Conservation (phyloP, 148 eudicot species). For the Mesembryanthemum crystallinum region DNA sequence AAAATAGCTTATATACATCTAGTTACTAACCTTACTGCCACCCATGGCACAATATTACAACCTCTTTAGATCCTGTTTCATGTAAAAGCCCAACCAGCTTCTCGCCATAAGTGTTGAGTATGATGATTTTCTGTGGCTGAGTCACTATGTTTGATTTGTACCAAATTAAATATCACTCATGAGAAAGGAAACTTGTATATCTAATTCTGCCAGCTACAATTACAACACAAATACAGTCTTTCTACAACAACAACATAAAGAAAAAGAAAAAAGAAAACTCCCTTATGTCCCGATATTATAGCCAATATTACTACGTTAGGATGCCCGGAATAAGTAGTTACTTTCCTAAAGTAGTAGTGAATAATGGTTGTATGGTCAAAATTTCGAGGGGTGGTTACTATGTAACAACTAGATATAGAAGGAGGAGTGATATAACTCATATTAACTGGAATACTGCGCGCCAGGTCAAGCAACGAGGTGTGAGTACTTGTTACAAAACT, state of each 20-base stretch:
- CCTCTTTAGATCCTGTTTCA: slow-evolving; percentile 62
- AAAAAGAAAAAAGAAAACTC: not conserved
- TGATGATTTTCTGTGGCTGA: slow-evolving; percentile 45
- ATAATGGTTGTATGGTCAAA: too few species aligned
- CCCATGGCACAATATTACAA: slow-evolving; percentile 76
- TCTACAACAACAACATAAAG: too few species aligned
- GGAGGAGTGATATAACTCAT: not conserved
- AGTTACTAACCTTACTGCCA: slow-evolving; percentile 53
- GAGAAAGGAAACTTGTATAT: not conserved
- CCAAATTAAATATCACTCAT: not conserved
- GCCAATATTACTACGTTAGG: too few species aligned
- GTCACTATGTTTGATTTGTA: slow-evolving; percentile 28
- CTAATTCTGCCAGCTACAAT: not conserved
- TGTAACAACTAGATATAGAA: too few species aligned
- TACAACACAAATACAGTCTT: not conserved
- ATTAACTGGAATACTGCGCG: not conserved
- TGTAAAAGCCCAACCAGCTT: slow-evolving; percentile 66
- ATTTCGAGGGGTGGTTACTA: too few species aligned
- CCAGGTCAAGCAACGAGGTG: not conserved
- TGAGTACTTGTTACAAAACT: not conserved
- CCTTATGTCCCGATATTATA: too few species aligned
- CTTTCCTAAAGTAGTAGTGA: too few species aligned
- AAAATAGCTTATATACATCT: not conserved
- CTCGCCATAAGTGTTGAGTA: slow-evolving; percentile 54
- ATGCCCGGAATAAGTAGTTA: too few species aligned